These are phyloP conservation scores for Pichia sp. DNA, from an alignment of 1,139 yeast genomes.

Conservation along the genomic window DNA sequence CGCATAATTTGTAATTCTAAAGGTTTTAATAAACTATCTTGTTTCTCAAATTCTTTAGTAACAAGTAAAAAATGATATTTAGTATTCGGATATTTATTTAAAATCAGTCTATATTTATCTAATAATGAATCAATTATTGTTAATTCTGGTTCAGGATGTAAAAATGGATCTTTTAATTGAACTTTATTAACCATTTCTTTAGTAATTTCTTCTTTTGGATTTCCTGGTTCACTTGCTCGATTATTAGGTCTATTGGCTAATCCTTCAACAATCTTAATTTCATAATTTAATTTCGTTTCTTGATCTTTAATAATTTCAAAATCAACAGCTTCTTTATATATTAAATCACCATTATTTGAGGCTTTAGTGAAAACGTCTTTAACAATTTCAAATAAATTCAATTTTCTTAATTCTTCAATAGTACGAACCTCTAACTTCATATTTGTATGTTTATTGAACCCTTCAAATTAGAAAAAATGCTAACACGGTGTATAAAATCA, in stretches of 20 bases:
- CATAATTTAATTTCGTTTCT: slow-evolving; percentile 22
- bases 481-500: too few species aligned
- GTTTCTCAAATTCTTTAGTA: slow-evolving; percentile 67
- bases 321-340: slow-evolving; percentile 21
- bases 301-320: slow-evolving; percentile 23
- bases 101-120: slow-evolving; percentile 55
- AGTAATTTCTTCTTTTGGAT: slow-evolving; percentile 28
- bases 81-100: slow-evolving; percentile 82
- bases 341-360: slow-evolving; percentile 20
- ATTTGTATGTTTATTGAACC: too few species aligned
- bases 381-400: slow-evolving; percentile 17
- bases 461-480: too few species aligned
- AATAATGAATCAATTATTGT: slow-evolving; percentile 54
- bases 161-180: slow-evolving; percentile 62
- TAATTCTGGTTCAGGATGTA: slow-evolving; percentile 70
- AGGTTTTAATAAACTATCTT: slow-evolving; percentile 64
- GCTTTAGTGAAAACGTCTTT: slow-evolving; percentile 21
- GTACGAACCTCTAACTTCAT: slow-evolving; percentile 14
- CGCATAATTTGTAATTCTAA: slow-evolving; percentile 57
- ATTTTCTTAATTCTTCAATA: slow-evolving; percentile 19
- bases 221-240: slow-evolving; percentile 29
- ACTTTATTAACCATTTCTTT: slow-evolving; percentile 28
- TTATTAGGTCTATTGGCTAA: slow-evolving; percentile 29
- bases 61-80: slow-evolving; percentile 73
- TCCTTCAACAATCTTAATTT: slow-evolving; percentile 29